Evolutionary conservation across 768 basidiomycete genomes (phyloP).

Genomic region (Rubroboletus pulcherrimus): DNA sequence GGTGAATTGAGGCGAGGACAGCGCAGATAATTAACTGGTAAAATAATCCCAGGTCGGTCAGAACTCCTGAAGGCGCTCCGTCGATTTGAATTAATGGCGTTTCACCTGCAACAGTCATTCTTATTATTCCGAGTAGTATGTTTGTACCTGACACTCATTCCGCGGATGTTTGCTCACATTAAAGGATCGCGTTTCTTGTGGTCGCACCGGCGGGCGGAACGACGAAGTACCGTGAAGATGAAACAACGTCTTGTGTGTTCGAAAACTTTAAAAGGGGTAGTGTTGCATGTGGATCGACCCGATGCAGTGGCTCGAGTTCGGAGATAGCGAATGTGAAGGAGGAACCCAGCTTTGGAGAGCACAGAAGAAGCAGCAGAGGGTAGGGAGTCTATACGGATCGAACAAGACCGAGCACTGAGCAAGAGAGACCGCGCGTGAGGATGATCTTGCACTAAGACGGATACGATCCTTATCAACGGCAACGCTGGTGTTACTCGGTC

Average conservation of each 20-base stretch:
- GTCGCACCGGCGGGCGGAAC: background rate
- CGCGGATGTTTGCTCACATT: background rate
- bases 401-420: background rate
- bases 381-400: background rate
- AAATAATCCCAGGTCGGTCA: background rate
- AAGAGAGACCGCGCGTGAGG: background rate
- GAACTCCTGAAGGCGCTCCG: background rate
- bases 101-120: background rate
- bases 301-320: background rate
- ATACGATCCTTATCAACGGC: background rate
- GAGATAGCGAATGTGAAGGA: background rate
- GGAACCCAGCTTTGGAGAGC: background rate
- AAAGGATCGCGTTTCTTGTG: background rate
- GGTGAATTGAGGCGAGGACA: background rate
- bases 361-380: background rate
- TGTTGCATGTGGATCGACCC: background rate
- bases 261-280: background rate
- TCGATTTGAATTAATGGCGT: background rate
- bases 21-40: background rate
- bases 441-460: background rate
- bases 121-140: background rate
- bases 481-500: background rate
- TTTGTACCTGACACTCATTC: background rate
- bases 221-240: constrained; percentile 4
- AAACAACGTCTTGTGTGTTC: background rate